These are phyloP conservation scores for Alternaria brassicicola DNA, from an alignment of 2,329 filamentous ascomycete genomes.

Conservation along the genomic window DNA sequence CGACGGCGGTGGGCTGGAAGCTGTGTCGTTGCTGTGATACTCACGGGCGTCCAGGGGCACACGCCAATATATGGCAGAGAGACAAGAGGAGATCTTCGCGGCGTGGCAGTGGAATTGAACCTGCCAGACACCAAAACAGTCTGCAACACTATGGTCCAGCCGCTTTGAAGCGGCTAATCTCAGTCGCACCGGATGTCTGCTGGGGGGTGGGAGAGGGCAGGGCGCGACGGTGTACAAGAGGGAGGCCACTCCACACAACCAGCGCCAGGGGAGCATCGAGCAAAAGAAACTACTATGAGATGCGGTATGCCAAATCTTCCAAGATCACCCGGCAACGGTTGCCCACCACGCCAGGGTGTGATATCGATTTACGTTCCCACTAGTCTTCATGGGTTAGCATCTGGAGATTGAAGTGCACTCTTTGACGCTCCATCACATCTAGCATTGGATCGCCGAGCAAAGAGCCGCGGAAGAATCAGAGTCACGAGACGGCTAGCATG, in stretches of 20 bases:
- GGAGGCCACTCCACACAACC: conserved; percentile 37
- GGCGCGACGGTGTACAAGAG: conserved; percentile 43
- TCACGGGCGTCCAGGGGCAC: conserved; percentile 43
- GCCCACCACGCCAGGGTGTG: conserved; percentile 18
- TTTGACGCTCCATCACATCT: conserved; percentile 8
- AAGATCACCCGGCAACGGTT: conserved; percentile 23
- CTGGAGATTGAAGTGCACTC: conserved; percentile 14
- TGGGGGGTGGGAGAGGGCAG: conserved; percentile 34
- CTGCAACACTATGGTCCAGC: conserved; percentile 47
- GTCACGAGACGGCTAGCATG: conserved; percentile 13
- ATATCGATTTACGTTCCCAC: conserved; percentile 17
- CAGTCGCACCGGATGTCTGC: conserved; percentile 46
- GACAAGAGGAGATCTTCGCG: conserved; percentile 40
- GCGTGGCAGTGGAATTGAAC: conserved; percentile 41
- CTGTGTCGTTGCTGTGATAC: conserved; percentile 49
- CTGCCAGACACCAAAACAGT: conserved; percentile 50
- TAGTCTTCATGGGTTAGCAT: conserved; percentile 23
- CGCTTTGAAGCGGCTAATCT: conserved; percentile 47
- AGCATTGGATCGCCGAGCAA: conserved; percentile 4
- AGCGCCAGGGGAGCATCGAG: conserved; percentile 37
- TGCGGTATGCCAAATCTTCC: conserved; percentile 28
- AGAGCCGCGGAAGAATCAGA: conserved; percentile 5
- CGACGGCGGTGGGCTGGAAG: conserved; percentile 43
- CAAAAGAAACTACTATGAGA: conserved; percentile 43
- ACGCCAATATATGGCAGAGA: conserved; percentile 50